Evolutionary conservation across 2,329 filamentous ascomycete genomes (phyloP).

Genomic region (Penicillium digitatum): DNA sequence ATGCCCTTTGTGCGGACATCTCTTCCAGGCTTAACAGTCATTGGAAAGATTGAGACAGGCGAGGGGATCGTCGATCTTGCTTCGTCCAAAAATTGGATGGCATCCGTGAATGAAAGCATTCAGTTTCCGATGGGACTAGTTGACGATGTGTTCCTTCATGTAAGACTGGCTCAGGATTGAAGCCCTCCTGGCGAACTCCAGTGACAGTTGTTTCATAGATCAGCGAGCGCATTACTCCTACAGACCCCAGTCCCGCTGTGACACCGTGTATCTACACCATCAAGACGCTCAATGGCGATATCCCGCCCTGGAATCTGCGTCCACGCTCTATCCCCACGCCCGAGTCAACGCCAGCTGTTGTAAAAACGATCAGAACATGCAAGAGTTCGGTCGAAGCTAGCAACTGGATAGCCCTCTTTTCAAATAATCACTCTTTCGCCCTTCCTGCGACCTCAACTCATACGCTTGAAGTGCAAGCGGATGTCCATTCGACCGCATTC

Average conservation of each 20-base stretch:
- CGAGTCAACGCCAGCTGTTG: constrained; percentile 20
- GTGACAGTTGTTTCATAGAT: constrained; percentile 12
- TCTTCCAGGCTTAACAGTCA: constrained; percentile 28
- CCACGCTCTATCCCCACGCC: constrained; percentile 39
- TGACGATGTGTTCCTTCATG: constrained; percentile 44
- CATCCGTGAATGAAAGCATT: constrained; percentile 18
- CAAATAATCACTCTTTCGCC: not conserved
- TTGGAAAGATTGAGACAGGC: constrained; percentile 20
- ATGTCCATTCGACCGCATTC: constrained; percentile 26
- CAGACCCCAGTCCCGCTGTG: not conserved
- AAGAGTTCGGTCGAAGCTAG: constrained; percentile 3
- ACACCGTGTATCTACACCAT: constrained; percentile 29
- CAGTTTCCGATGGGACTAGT: constrained; percentile 26
- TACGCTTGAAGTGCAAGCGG: constrained; percentile 22
- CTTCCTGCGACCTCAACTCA: constrained; percentile 16
- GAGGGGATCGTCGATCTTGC: constrained; percentile 12
- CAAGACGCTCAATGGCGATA: constrained; percentile 38
- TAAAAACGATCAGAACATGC: constrained; percentile 25
- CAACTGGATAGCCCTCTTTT: constrained; percentile 15
- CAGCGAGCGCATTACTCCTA: constrained; percentile 21
- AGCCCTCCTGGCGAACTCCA: not conserved
- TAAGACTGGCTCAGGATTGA: constrained; percentile 15
- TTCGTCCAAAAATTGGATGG: constrained; percentile 15
- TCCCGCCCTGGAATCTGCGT: constrained; percentile 39
- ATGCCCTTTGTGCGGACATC: constrained; percentile 31